Percentiles rank a stretch among this genome's conserved stretches.
phyloP scores from a whole-genome alignment of 139 green algal genomes.

The Coelastrella sp. region DNA sequence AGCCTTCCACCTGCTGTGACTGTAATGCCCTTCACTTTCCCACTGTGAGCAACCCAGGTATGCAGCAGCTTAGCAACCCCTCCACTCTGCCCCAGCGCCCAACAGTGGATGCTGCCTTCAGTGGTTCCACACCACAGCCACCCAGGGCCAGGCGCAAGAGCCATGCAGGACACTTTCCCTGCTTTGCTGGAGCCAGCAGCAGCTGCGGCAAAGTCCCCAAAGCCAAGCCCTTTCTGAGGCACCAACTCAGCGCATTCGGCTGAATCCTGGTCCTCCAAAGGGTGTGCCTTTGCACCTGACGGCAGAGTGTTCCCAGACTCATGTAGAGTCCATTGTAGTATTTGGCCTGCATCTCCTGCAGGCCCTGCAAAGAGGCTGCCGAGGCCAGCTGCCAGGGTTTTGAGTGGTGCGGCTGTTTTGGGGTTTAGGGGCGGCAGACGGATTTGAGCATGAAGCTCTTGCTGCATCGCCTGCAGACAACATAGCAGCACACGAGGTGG shows the following conservation, averaged over 20 bases:
- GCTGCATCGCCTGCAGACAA: conserved; percentile 17
- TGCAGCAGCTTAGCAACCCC: conserved; percentile 32
- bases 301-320: conserved; percentile 8
- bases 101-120: conserved; percentile 47
- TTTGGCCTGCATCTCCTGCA: not conserved
- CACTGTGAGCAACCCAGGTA: conserved; percentile 37
- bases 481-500: not conserved
- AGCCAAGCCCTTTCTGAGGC: not conserved
- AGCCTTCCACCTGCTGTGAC: conserved; percentile 10
- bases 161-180: not conserved
- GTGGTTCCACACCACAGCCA: conserved; percentile 35
- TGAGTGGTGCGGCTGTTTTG: conserved; percentile 64
- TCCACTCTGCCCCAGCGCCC: not conserved
- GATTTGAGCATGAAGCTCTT: conserved; percentile 46
- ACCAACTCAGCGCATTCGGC: not conserved
- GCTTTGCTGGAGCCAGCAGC: not conserved
- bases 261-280: conserved; percentile 17
- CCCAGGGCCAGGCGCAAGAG: conserved; percentile 8
- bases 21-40: conserved; percentile 46
- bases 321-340: conserved; percentile 35
- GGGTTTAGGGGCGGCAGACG: conserved; percentile 73
- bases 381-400: conserved; percentile 56
- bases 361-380: conserved; percentile 76
- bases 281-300: not conserved
- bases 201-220: not conserved